Evolutionary conservation across 306 rosid genomes (phyloP).

Genomic region (Quercus alba): DNA sequence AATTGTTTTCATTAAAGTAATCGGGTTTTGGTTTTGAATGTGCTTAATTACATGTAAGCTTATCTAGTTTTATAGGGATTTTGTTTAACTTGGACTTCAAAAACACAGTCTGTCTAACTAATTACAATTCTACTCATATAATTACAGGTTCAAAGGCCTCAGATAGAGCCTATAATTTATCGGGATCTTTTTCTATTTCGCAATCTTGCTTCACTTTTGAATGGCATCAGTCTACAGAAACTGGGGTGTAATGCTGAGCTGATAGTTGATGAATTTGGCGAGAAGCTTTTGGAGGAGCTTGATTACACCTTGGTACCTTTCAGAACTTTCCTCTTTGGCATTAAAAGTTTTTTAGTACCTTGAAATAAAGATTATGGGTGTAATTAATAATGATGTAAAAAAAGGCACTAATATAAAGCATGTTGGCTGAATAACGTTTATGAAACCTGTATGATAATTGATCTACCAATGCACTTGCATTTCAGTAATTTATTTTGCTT

Average conservation of each 20-base stretch:
- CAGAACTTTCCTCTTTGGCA: constrained; percentile 26
- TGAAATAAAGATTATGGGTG: not conserved
- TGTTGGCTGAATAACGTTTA: not conserved
- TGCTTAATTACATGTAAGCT: not conserved
- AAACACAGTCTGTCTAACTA: not conserved
- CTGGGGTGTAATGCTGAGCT: constrained; percentile 97
- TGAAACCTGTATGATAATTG: not conserved
- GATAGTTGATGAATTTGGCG: constrained; percentile 98
- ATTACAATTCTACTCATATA: not conserved
- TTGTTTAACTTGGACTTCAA: not conserved
- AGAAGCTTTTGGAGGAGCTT: constrained; percentile 99
- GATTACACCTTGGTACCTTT: constrained; percentile 87
- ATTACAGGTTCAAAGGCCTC: constrained; percentile 91
- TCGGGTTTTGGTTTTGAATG: not conserved
- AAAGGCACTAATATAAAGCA: constrained; percentile 3
- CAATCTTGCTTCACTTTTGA: constrained; percentile 88
- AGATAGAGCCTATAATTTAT: constrained; percentile 90
- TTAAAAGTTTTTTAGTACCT: constrained; percentile 13
- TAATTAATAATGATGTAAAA: not conserved
- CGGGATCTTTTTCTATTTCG: constrained; percentile 96
- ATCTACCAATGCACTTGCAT: not conserved
- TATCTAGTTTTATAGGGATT: not conserved
- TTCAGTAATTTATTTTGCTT: not conserved
- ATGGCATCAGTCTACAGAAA: constrained; percentile 84
- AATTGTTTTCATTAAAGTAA: not conserved